Evolutionary conservation across 1,284 basidiomycete species (phyloP).

Genomic region (Austroboletus novae-zelandiae): DNA sequence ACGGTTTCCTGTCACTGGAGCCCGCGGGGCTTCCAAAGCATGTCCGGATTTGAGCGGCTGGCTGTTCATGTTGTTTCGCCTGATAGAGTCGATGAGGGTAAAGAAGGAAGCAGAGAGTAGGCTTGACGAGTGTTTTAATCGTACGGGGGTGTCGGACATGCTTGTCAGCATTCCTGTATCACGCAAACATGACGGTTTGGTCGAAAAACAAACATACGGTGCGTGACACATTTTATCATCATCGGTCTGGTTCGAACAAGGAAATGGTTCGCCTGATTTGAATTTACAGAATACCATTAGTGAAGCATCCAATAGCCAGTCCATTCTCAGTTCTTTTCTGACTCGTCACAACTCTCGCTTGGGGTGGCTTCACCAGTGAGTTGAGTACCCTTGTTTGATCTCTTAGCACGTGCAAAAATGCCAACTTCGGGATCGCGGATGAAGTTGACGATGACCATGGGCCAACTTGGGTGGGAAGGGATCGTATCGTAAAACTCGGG

Average conservation of each 20-base stretch:
- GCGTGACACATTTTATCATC: background rate
- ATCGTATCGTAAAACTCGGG: conserved; percentile 92
- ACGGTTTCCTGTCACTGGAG: conserved; percentile 24
- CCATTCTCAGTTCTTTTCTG: conserved; percentile 19
- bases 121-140: conserved; percentile 13
- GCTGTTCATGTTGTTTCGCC: conserved; percentile 20
- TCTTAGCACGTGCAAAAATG: conserved; percentile 58
- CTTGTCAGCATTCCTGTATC: conserved; percentile 10
- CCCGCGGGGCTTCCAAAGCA: conserved; percentile 14
- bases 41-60: conserved; percentile 18
- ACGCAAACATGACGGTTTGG: conserved; percentile 1
- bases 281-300: conserved; percentile 24
- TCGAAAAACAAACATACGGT: conserved; percentile 16
- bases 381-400: conserved; percentile 23
- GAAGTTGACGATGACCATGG: conserved; percentile 92
- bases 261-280: conserved; percentile 4
- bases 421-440: conserved; percentile 88
- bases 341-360: conserved; percentile 4
- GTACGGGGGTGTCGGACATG: conserved; percentile 14
- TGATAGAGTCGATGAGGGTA: conserved; percentile 18
- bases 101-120: conserved; percentile 17
- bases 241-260: background rate
- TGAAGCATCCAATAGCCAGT: conserved; percentile 2
- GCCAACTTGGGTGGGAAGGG: conserved; percentile 89
- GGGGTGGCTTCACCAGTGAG: conserved; percentile 24